Evolutionary conservation across 768 basidiomycete genomes (phyloP).

Genomic region (Hericium coralloides): DNA sequence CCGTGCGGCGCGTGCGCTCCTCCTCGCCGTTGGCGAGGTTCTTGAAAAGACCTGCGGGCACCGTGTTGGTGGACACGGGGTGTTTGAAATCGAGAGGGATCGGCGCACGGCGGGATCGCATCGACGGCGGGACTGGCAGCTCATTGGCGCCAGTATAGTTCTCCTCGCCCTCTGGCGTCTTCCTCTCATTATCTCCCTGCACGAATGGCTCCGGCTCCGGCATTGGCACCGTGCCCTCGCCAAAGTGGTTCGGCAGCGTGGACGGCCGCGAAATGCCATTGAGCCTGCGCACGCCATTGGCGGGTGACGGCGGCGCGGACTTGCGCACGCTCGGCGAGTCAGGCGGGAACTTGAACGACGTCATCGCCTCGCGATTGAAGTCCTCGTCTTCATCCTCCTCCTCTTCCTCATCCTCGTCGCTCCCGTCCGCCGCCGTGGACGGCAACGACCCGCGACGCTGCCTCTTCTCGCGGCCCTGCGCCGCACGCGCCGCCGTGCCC

Average conservation of each 20-base stretch:
- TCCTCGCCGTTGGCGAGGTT: slow-evolving; percentile 52
- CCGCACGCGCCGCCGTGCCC: slow-evolving; percentile 24
- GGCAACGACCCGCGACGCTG: slow-evolving; percentile 44
- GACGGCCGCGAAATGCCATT: slow-evolving; percentile 44
- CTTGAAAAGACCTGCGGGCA: slow-evolving; percentile 83
- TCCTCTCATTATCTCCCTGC: slow-evolving; percentile 1
- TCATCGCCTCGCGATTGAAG: slow-evolving; percentile 30
- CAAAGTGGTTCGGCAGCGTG: slow-evolving; percentile 37
- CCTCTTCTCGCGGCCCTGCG: slow-evolving; percentile 77
- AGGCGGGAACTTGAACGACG: slow-evolving; percentile 70
- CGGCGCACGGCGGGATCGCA: slow-evolving; percentile 55
- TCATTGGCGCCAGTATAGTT: slow-evolving; percentile 15
- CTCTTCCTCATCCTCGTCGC: slow-evolving; percentile 32
- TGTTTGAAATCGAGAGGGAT: slow-evolving; percentile 75
- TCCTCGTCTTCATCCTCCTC: slow-evolving; percentile 44
- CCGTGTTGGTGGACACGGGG: slow-evolving; percentile 57
- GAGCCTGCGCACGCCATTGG: slow-evolving; percentile 10
- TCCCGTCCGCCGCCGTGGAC: slow-evolving; percentile 18
- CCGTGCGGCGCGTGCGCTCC: slow-evolving; percentile 57
- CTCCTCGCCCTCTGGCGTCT: slow-evolving; percentile 18
- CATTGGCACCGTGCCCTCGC: slow-evolving; percentile 13
- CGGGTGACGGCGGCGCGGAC: slow-evolving; percentile 32
- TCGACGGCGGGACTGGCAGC: slow-evolving; percentile 24
- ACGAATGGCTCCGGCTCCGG: neutral
- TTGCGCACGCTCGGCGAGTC: slow-evolving; percentile 44